These are phyloP conservation scores for Fusarium illudens DNA, from an alignment of 2,329 filamentous ascomycete species.

Conservation along the genomic window DNA sequence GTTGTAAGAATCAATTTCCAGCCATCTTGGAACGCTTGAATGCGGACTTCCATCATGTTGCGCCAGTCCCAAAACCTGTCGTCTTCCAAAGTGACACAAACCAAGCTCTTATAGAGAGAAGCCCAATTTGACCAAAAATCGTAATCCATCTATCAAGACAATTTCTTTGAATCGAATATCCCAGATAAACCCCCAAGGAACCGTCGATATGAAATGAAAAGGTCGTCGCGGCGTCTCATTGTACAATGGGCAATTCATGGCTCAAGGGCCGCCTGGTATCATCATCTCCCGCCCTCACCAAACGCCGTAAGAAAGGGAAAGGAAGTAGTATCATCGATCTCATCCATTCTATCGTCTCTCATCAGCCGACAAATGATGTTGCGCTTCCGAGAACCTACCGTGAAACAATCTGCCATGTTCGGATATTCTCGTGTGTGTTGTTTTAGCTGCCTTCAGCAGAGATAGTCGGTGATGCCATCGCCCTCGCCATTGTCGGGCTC, in stretches of 20 bases:
- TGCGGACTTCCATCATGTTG: neutral
- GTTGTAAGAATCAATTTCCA: neutral
- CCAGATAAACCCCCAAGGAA: neutral
- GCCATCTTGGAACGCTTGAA: neutral
- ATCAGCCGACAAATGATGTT: slow-evolving; percentile 19
- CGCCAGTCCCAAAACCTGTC: neutral
- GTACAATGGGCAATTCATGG: slow-evolving; percentile 1
- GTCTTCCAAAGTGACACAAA: neutral
- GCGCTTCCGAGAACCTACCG: slow-evolving; percentile 14
- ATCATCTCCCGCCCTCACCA: neutral
- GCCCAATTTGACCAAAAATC: neutral
- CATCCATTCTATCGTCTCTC: slow-evolving; percentile 18
- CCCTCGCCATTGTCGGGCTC: slow-evolving; percentile 45
- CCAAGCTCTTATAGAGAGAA: neutral
- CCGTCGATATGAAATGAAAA: neutral
- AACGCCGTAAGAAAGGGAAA: slow-evolving; percentile 12
- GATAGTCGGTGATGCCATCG: slow-evolving; percentile 45
- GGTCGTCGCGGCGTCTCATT: neutral
- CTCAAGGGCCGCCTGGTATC: neutral
- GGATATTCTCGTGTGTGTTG: neutral
- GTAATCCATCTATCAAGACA: slow-evolving; percentile 2
- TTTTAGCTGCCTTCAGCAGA: slow-evolving; percentile 3
- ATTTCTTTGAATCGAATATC: neutral
- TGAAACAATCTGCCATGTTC: neutral
- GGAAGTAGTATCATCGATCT: slow-evolving; percentile 4